Evolutionary conservation across 1,139 yeast species (phyloP), one percentile per base, ranked within the genome.

Genomic region (Suhomyces terraborum): DNA sequence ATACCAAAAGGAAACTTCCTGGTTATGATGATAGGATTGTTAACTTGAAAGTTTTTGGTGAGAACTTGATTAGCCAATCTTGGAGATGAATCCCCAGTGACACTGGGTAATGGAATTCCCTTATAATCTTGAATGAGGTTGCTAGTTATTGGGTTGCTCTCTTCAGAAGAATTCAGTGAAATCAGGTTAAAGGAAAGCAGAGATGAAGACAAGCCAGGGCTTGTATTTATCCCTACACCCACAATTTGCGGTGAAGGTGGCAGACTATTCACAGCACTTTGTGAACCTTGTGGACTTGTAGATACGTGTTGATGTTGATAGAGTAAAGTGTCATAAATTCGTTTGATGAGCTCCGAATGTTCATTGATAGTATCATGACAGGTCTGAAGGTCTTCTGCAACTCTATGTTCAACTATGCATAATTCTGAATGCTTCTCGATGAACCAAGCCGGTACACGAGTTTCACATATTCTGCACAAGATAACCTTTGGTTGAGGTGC

Each of bases 391-490:
- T 84, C 83, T 48, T 89, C 91, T 54, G 83, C 88, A 3, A 86
- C 79, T 51, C 84, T 77, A 61, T 89, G 96, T 58, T 89, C 98
- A 32, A 88, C 79, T 21, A 87, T 70, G 55, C 99, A 94, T 40
- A 87, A 69, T 56, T 89, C 95, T 1, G 94, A 84, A 62, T 94
- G 99, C 39, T 84, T 78, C 55, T 91, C 98, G 37, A 93, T 73
- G 83, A 95, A 93, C 98, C 98, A 94, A 1, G 93, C 88, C 1
- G 96, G 97, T n/a, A 91, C 81, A 38, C 79, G 78, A 21, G 82
- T 80, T 56, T 94, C 99, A 62, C 99, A 94, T 16, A 94, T 89
- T 38, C 96, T 75, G 61, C 99, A 94, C 30, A 91, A 67, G 32
- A 88, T 87, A 34, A 82, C 73, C 27, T 83, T 83, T 0, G 95